Evolutionary conservation across 106 monocot species (phyloP).

Genomic region (Dendrobium chrysotoxum): DNA sequence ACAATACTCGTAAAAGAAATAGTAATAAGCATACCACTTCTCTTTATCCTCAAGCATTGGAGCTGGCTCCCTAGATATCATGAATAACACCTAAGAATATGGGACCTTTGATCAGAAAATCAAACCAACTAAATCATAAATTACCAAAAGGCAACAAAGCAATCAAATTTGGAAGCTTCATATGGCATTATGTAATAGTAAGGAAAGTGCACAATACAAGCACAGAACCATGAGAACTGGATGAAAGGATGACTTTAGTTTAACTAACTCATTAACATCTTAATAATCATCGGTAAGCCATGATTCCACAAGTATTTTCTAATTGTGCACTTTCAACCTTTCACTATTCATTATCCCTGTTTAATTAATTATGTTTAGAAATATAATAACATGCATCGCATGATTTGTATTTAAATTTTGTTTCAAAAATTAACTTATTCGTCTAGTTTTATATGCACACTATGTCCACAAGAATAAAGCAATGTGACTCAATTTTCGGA

Average conservation of each 20-base stretch:
- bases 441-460: too few relatives aligned
- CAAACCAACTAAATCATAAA: constrained; percentile 3
- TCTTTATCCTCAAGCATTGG: constrained; percentile 99
- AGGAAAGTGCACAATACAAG: neutral
- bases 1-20: constrained; percentile 4
- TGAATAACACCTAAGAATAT: constrained; percentile 73
- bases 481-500: neutral
- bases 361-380: neutral
- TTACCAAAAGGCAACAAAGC: neutral
- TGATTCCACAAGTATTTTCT: neutral
- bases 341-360: neutral
- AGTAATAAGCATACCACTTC: constrained; percentile 59
- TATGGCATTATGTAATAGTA: neutral
- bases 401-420: too few relatives aligned
- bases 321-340: neutral
- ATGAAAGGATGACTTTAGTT: neutral
- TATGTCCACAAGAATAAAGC: too few relatives aligned
- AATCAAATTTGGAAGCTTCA: neutral
- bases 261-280: neutral
- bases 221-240: neutral
- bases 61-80: constrained; percentile 99
- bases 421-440: too few relatives aligned
- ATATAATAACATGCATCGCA: too few relatives aligned
- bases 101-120: neutral
- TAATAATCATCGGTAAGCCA: neutral